Conservation (phyloP, 2,329 filamentous ascomycete genomes). For the Thermothelomyces thermophilus region DNA sequence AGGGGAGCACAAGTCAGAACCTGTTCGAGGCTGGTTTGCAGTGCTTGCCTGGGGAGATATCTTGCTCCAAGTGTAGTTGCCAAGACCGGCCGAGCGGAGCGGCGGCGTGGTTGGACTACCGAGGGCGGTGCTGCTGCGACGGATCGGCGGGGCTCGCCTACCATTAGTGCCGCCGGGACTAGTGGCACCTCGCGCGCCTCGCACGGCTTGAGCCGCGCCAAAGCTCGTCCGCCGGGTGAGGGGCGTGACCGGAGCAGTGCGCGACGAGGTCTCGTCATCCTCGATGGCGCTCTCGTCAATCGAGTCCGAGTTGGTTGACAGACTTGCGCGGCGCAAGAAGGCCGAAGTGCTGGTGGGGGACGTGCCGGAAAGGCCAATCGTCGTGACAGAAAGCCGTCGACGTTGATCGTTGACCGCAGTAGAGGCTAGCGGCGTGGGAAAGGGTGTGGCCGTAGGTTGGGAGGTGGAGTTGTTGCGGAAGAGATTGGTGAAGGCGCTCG, state of each 20-base stretch:
- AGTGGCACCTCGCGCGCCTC: conserved; percentile 52
- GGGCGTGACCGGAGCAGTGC: conserved; percentile 61
- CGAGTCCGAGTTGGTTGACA: conserved; percentile 61
- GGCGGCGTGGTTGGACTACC: conserved; percentile 28
- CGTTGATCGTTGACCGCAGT: conserved; percentile 49
- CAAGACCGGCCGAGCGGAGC: conserved; percentile 27
- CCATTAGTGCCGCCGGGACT: conserved; percentile 59
- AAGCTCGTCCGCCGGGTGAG: conserved; percentile 86
- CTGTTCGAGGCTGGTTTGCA: conserved; percentile 48
- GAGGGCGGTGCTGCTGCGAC: conserved; percentile 21
- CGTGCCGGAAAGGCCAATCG: conserved; percentile 64
- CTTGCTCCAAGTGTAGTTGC: conserved; percentile 34
- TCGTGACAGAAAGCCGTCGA: conserved; percentile 67
- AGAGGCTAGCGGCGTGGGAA: conserved; percentile 38
- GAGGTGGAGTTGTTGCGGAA: conserved; percentile 52
- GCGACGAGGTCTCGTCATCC: conserved; percentile 54
- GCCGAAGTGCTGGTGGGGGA: conserved; percentile 53
- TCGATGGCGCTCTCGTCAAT: conserved; percentile 69
- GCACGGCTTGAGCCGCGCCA: conserved; percentile 65
- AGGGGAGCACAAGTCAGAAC: conserved; percentile 57
- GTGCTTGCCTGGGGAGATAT: conserved; percentile 51
- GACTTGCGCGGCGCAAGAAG: conserved; percentile 52
- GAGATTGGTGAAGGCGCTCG: conserved; percentile 51
- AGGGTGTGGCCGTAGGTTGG: conserved; percentile 36
- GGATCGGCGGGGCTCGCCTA: conserved; percentile 38